Evolutionary conservation across 306 rosid species (phyloP).

Genomic region (Casuarina equisetifolia): DNA sequence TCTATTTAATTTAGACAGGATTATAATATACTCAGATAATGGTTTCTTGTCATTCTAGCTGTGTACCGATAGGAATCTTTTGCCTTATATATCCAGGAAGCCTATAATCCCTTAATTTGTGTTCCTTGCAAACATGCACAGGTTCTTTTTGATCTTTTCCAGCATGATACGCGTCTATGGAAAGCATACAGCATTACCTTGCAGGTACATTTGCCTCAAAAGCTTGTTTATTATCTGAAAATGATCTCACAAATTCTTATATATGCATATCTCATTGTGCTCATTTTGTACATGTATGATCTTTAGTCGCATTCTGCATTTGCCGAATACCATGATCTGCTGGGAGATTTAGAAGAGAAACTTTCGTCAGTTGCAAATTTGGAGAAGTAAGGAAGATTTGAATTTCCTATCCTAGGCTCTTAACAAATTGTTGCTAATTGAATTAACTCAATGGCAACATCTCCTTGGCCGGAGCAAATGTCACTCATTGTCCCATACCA

Average conservation of each 20-base stretch:
- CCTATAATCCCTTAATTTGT: constrained; percentile 15
- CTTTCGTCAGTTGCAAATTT: constrained; percentile 52
- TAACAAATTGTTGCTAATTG: constrained; percentile 31
- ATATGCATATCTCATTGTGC: neutral
- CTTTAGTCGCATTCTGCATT: constrained; percentile 63
- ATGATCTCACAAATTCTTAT: constrained; percentile 7
- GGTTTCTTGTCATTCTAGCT: neutral
- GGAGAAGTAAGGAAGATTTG: constrained; percentile 33
- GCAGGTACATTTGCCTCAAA: constrained; percentile 52
- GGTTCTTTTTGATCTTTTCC: constrained; percentile 91
- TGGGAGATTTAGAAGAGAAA: constrained; percentile 70
- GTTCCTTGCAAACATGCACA: constrained; percentile 28
- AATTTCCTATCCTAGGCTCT: constrained; percentile 24
- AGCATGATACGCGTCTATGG: constrained; percentile 77
- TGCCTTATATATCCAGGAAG: neutral
- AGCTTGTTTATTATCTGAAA: constrained; percentile 8
- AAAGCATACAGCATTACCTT: constrained; percentile 75
- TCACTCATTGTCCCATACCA: neutral
- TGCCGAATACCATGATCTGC: constrained; percentile 69
- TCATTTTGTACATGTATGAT: constrained; percentile 19
- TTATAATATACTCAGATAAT: neutral
- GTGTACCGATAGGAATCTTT: neutral
- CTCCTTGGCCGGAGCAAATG: constrained; percentile 19
- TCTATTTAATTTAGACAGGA: too few species aligned
- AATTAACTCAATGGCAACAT: constrained; percentile 23